These are phyloP conservation scores for Sutorius eximius DNA, from an alignment of 1,284 basidiomycete species.

Conservation along the genomic window DNA sequence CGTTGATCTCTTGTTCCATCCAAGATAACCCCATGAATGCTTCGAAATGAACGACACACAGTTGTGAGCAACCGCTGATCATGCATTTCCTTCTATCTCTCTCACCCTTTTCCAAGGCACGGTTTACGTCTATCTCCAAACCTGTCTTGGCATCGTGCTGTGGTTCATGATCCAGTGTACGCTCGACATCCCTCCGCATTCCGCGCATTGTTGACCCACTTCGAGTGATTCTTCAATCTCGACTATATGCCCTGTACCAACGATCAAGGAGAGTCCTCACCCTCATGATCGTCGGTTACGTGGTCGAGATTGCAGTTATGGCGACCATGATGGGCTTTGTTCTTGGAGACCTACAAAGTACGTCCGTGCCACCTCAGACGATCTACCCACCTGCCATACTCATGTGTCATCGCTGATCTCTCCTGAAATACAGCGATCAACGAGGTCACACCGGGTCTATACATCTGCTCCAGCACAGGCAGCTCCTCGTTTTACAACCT, in stretches of 20 bases:
- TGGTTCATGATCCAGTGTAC: conserved; percentile 15
- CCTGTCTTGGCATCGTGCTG: not conserved
- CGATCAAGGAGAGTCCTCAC: conserved; percentile 9
- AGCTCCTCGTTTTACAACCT: conserved; percentile 6
- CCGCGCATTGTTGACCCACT: not conserved
- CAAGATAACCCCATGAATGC: not conserved
- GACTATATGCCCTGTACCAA: conserved; percentile 21
- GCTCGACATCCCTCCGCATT: not conserved
- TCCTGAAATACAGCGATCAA: conserved; percentile 11
- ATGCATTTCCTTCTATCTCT: not conserved
- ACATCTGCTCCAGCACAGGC: conserved; percentile 13
- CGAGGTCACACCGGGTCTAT: conserved; percentile 4
- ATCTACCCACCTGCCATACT: not conserved
- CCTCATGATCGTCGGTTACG: conserved; percentile 8
- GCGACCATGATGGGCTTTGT: conserved; percentile 1
- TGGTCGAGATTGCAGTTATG: conserved; percentile 10
- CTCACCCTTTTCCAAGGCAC: conserved; percentile 7
- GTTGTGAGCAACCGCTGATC: conserved; percentile 6
- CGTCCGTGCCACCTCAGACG: not conserved
- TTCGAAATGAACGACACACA: not conserved
- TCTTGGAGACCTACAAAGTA: conserved; percentile 5
- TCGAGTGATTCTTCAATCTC: conserved; percentile 16
- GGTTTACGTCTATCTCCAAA: conserved; percentile 7
- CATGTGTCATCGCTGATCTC: not conserved
- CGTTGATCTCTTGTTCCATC: not conserved